These are phyloP conservation scores for Xylariomycetidae sp. DNA, from an alignment of 2,329 filamentous ascomycete genomes.

Conservation along the genomic window DNA sequence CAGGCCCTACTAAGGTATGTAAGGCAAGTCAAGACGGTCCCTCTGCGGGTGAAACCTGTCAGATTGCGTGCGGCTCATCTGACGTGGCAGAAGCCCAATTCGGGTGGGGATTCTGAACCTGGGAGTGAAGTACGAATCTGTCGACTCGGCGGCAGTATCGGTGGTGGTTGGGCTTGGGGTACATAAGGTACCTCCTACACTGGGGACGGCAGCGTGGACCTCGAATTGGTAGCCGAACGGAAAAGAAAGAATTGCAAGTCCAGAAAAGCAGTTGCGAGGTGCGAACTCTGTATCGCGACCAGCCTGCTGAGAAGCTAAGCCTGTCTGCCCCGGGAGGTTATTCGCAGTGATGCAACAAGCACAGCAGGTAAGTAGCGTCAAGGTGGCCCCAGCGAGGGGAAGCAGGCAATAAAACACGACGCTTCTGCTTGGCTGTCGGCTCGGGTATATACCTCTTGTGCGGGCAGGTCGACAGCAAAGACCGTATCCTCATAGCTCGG, in stretches of 20 bases:
- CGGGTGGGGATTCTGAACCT: constrained; percentile 16
- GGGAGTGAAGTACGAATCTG: background rate
- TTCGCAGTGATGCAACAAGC: constrained; percentile 9
- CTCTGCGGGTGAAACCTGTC: no score
- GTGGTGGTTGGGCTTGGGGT: no score
- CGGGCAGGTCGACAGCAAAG: constrained; percentile 11
- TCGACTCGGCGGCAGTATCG: constrained; percentile 4
- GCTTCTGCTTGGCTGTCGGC: constrained; percentile 11
- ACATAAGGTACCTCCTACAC: no score
- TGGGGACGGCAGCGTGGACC: no score
- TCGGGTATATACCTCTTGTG: constrained; percentile 17
- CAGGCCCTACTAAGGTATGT: constrained; percentile 5
- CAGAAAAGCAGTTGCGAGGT: no score
- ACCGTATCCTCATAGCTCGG: constrained; percentile 11
- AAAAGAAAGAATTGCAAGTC: no score
- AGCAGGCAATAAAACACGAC: constrained; percentile 5
- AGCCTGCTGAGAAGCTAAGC: no score
- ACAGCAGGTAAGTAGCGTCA: constrained; percentile 10
- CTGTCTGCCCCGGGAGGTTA: constrained; percentile 10
- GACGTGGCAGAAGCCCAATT: constrained; percentile 22
- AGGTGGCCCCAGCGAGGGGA: constrained; percentile 5
- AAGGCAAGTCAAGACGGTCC: constrained; percentile 5
- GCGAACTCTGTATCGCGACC: no score
- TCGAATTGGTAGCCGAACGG: no score
- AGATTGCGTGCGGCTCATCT: constrained; percentile 25